Percentiles rank a stretch among this genome's conserved stretches.
phyloP scores from a whole-genome alignment of 352 stramenopile genomes.

The Thalassiosira exigua region DNA sequence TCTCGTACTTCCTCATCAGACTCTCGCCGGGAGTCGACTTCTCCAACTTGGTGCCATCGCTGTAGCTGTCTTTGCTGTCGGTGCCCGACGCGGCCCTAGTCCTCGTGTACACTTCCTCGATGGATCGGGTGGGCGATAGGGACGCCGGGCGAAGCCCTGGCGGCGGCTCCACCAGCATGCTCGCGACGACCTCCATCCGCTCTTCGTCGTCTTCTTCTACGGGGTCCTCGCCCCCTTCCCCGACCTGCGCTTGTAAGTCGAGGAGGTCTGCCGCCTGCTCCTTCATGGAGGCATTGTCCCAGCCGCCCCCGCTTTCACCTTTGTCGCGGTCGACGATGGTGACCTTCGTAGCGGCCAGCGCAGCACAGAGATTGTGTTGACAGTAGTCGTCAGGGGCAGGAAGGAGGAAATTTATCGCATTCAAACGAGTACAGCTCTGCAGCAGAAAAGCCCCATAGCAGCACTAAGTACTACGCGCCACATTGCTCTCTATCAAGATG shows the following conservation, averaged over 20 bases:
- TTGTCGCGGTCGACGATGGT: constrained; percentile 6
- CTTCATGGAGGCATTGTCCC: background rate
- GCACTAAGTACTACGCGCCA: too few relatives aligned
- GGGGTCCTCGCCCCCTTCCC: background rate
- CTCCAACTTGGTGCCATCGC: background rate
- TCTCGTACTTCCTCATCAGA: constrained; percentile 4
- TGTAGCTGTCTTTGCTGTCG: background rate
- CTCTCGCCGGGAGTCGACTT: background rate
- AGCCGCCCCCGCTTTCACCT: background rate
- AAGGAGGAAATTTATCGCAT: too few relatives aligned
- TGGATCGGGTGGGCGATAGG: background rate
- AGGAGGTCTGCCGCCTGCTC: background rate
- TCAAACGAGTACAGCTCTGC: too few relatives aligned
- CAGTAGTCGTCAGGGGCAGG: too few relatives aligned
- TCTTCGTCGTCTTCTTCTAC: too few relatives aligned
- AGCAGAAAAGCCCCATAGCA: too few relatives aligned
- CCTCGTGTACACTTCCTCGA: constrained; percentile 1
- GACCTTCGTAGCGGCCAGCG: background rate
- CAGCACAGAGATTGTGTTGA: too few relatives aligned
- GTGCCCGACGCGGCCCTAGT: background rate
- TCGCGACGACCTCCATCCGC: background rate
- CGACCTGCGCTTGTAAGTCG: background rate
- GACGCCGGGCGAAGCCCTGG: background rate
- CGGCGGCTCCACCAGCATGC: constrained; percentile 1
- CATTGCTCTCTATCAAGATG: too few relatives aligned